phyloP scores from a whole-genome alignment of 176 grass and related monocot genomes.

The Carex pumila region DNA sequence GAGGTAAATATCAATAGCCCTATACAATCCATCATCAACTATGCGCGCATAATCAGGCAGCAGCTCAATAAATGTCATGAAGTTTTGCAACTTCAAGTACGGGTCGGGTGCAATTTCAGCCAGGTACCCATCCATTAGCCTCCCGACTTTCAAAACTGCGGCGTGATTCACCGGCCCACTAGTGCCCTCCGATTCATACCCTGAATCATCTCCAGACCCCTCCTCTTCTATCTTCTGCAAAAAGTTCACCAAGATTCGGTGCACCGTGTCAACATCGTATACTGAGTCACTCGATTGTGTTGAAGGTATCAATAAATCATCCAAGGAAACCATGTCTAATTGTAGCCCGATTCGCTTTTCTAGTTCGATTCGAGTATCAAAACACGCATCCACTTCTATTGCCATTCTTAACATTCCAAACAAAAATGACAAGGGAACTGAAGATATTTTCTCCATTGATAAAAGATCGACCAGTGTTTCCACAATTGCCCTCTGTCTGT shows the following conservation, averaged over 20 bases:
- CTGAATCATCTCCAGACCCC: constrained; percentile 54
- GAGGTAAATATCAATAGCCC: constrained; percentile 91
- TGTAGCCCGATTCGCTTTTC: constrained; percentile 73
- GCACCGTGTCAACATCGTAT: constrained; percentile 80
- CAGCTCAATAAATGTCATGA: constrained; percentile 82
- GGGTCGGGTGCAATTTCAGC: constrained; percentile 81
- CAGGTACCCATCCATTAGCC: constrained; percentile 54
- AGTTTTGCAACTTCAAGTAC: constrained; percentile 77
- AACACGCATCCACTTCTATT: constrained; percentile 53
- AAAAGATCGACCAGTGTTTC: constrained; percentile 65
- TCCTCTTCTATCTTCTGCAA: constrained; percentile 74
- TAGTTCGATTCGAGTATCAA: constrained; percentile 58
- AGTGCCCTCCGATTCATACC: constrained; percentile 56
- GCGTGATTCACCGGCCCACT: constrained; percentile 62
- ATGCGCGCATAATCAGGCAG: constrained; percentile 78
- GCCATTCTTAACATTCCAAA: constrained; percentile 96
- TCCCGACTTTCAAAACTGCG: constrained; percentile 72
- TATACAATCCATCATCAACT: constrained; percentile 80
- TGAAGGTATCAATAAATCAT: constrained; percentile 76
- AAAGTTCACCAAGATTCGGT: constrained; percentile 83
- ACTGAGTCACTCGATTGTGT: constrained; percentile 66
- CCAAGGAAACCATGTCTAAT: constrained; percentile 75
- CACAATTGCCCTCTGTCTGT: constrained; percentile 48
- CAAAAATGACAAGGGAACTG: constrained; percentile 62
- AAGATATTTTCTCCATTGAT: constrained; percentile 65